Evolutionary conservation across 768 basidiomycete species (phyloP).

Genomic region (Heimioporus sp.): DNA sequence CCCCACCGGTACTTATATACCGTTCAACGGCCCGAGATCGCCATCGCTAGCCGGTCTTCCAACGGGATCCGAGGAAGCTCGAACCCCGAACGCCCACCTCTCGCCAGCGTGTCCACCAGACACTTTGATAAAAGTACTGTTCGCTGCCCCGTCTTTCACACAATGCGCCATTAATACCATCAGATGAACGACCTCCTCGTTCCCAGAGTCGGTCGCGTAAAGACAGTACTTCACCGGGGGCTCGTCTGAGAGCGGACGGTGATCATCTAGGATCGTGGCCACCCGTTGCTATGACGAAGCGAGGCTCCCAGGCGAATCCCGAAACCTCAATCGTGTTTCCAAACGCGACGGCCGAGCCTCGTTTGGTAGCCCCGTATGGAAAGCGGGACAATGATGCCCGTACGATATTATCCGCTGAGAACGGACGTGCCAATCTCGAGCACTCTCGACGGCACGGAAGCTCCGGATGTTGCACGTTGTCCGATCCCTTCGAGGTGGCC

Average conservation of each 20-base stretch:
- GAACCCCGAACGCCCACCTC: not conserved
- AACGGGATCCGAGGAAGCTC: constrained; percentile 23
- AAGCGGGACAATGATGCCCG: too few species aligned
- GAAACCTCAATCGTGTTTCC: too few species aligned
- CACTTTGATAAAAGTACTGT: constrained; percentile 40
- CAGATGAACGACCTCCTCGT: constrained; percentile 37
- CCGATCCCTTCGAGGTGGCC: too few species aligned
- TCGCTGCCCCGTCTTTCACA: constrained; percentile 50
- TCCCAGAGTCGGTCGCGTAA: constrained; percentile 30
- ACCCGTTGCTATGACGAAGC: constrained; percentile 40
- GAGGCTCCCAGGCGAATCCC: not conserved
- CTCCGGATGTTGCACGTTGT: too few species aligned
- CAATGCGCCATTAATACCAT: constrained; percentile 45
- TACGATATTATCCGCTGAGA: too few species aligned
- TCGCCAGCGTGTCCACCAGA: constrained; percentile 43
- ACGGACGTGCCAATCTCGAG: too few species aligned
- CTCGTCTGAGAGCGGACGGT: constrained; percentile 38
- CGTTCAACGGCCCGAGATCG: constrained; percentile 9
- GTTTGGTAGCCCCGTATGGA: too few species aligned
- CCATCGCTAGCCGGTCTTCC: constrained; percentile 40
- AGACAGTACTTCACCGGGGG: constrained; percentile 42
- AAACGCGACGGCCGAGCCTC: too few species aligned
- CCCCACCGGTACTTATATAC: too few species aligned
- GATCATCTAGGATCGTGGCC: constrained; percentile 30
- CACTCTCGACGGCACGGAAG: too few species aligned